Conservation (phyloP, 2,329 filamentous ascomycete species). For the Acrocalymma vagum region DNA sequence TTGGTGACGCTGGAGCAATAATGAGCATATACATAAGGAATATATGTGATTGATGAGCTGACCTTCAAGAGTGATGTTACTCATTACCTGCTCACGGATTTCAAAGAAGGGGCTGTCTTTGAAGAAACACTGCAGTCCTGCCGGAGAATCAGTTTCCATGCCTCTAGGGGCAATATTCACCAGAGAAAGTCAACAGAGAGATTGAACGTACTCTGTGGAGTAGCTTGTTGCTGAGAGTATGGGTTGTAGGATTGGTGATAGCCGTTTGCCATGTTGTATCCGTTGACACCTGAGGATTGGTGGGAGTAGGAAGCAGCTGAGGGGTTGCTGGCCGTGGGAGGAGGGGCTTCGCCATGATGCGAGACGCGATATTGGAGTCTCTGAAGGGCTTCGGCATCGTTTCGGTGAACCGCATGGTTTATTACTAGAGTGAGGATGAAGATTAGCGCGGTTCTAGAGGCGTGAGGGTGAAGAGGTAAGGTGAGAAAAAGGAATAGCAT, state of each 20-base stretch:
- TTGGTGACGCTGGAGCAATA: conserved; percentile 61
- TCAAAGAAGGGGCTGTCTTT: conserved; percentile 88
- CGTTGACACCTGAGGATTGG: conserved; percentile 24
- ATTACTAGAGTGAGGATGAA: conserved; percentile 48
- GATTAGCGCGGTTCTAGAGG: conserved; percentile 20
- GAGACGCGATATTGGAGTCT: conserved; percentile 50
- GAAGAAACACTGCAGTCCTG: conserved; percentile 61
- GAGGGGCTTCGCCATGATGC: conserved; percentile 50
- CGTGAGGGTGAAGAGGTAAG: conserved; percentile 6
- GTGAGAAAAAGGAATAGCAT: conserved; percentile 52
- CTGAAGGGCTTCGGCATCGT: conserved; percentile 46
- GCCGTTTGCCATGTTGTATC: conserved; percentile 31
- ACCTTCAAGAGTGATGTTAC: conserved; percentile 77
- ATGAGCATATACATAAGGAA: not conserved
- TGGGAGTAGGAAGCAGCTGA: conserved; percentile 23
- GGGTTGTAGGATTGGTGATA: conserved; percentile 19
- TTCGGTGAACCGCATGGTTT: conserved; percentile 37
- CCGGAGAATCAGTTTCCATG: conserved; percentile 19
- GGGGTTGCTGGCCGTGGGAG: conserved; percentile 25
- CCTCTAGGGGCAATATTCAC: too few species aligned
- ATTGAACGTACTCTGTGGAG: conserved; percentile 25
- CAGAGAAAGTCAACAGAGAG: not conserved
- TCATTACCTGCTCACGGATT: conserved; percentile 70
- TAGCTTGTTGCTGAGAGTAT: conserved; percentile 21
- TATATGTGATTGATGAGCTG: conserved; percentile 41